Base-by-base conservation (phyloP, 2,329 filamentous ascomycete species). In the Pseudogymnoascus sp. region DNA sequence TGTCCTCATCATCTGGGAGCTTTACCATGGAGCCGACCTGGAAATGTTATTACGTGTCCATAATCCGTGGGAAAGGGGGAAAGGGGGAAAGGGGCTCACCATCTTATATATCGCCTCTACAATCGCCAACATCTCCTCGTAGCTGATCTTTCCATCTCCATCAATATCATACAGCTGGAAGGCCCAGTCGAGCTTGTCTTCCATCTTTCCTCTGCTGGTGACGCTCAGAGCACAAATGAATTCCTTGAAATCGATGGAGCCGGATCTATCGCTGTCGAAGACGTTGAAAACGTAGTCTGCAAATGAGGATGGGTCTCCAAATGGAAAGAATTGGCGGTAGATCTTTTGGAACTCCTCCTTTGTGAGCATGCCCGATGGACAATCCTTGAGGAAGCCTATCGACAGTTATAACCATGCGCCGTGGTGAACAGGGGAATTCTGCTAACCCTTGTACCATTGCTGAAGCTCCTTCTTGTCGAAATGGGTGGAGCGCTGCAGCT, bases 31-130 rank as follows among this genome's bases (percentile, higher is more conserved):
- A 96, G 67, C 94, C 94, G 71, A 97, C 92, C 92, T 97, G 28
- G 28, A 16, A 8, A 14, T 14, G 47, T 54, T 38, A 41, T 38
- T 12, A n/a, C 4, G 35, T 35, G n/a, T 22, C 37, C 41, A 37
- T 60, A 54, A 50, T 36, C 57, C 14, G 16, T 9, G 22, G 5
- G 6, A 6, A 6, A 18, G 4, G 50, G 38, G 37, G 14, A 65
- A 36, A 60, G 35, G 50, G 38, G 37, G 14, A 65, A 36, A 60
- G 35, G 60, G 38, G 63, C 57, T 25, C 75, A 97, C 94, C 94
- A 99, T 99, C 77, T 97, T 99, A 83, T 99, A 99, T 73, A 99
- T 99, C 61, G 94, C 94, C 79, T 97, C 93, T 61, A 99, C 94
- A 73, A 99, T 99, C 69, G 92, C 88, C 67, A 99, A 81, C 94